Evolutionary conservation across 495 filamentous ascomycete genomes (phyloP), one percentile per base, ranked within the genome.

Genomic region (Haplographium delicatum): DNA sequence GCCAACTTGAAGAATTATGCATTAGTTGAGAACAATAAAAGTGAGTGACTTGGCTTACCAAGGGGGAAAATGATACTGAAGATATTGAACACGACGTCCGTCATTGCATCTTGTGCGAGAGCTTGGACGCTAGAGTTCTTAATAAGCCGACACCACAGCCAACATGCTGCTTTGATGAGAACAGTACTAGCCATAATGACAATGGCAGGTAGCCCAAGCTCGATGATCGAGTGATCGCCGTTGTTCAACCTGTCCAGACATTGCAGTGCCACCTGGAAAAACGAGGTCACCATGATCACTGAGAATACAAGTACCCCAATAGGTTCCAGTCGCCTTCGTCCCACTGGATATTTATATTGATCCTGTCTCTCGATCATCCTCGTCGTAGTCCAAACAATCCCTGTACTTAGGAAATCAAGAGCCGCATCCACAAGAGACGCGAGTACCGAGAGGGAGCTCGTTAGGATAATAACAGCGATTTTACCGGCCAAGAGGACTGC

Each of bases 81-180:
- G 10, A 77, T 84, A 62, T 95, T 96, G 78, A 96, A 96, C 10
- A 96, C 75, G 8, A 96, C 86, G 61, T 78, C 75, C 26, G 67
- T 63, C 59, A 63, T 60, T 9, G 61, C 60, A 47, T 69, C 69
- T 9, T 68, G 62, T 4, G 69, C 69, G 28, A 96, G 65, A 0
- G 90, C 89, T 64, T 94, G 91, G 1, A 95, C 89, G 50, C 83
- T 88, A 7, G 85, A 89, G 60, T 95, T 95, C 28, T 84, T 87
- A 48, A 96, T 85, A 11, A 91, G 65, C 2, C 89, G 87, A 63
- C 90, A 95, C 85, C 86, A 96, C 23, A 95, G 62, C 86, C 88
- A 96, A 66, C 85, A 89, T n/a, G 77, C 46, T 20, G 81, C 73
- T 61, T 95, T 96, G 57, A 95, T 80, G 10, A 90, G 60, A 20